These are phyloP conservation scores for Erythrophleum ivorense DNA, from an alignment of 331 rosid species.

Conservation along the genomic window DNA sequence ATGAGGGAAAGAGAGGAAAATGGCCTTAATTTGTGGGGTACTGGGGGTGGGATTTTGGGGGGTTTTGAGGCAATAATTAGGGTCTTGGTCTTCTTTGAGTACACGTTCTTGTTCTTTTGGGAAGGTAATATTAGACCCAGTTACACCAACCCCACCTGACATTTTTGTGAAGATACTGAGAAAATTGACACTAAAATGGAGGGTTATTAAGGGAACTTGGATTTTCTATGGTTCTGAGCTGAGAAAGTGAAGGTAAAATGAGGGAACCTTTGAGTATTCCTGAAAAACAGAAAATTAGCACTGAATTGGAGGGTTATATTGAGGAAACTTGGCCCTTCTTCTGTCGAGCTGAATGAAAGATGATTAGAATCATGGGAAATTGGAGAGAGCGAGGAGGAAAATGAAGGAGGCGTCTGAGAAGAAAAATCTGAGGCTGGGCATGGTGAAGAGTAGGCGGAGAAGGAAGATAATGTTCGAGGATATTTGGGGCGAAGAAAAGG, in stretches of 20 bases:
- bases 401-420: no score
- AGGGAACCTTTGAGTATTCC: no score
- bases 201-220: not conserved
- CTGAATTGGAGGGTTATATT: not conserved
- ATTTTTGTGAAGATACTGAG: slow-evolving; percentile 37
- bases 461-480: slow-evolving; percentile 21
- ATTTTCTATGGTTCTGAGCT: not conserved
- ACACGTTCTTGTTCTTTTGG: slow-evolving; percentile 56
- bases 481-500: slow-evolving; percentile 32
- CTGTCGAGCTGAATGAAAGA: not conserved
- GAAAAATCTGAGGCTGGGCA: not conserved
- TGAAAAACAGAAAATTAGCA: no score
- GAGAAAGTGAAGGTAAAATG: not conserved
- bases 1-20: slow-evolving; percentile 62
- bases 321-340: not conserved
- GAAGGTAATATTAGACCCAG: slow-evolving; percentile 60
- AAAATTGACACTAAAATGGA: not conserved
- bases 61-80: slow-evolving; percentile 25
- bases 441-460: not conserved
- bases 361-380: no score
- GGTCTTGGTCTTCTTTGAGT: slow-evolving; percentile 43
- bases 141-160: slow-evolving; percentile 92
- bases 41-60: slow-evolving; percentile 15
- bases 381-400: not conserved
- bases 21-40: slow-evolving; percentile 27